A percentile compares a stretch with the other conserved stretches of the same genome.
Conservation (phyloP, 768 basidiomycete species). For the Tylopilus cervinicoccineus region DNA sequence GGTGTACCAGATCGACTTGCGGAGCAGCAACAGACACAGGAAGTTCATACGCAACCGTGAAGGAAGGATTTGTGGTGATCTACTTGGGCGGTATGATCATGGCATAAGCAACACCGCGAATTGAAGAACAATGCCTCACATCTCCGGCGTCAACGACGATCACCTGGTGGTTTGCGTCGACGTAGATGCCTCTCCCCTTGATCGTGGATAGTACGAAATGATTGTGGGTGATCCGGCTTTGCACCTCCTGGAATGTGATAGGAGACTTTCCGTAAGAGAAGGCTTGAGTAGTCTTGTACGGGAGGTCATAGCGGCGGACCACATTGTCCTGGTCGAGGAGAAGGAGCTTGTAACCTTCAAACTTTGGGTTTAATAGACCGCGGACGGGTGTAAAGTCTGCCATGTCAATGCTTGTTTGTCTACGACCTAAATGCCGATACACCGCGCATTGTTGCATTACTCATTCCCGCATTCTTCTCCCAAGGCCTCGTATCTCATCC, state of each 20-base stretch:
- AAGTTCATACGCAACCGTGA: constrained; percentile 56
- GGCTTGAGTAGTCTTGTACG: constrained; percentile 42
- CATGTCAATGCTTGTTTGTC: too few species aligned
- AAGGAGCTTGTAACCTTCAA: constrained; percentile 80
- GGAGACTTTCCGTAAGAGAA: constrained; percentile 57
- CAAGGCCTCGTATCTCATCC: background rate
- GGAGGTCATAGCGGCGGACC: constrained; percentile 46
- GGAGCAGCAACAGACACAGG: constrained; percentile 48
- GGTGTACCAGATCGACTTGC: constrained; percentile 39
- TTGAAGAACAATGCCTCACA: constrained; percentile 40
- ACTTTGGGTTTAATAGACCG: constrained; percentile 70
- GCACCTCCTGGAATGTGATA: constrained; percentile 76
- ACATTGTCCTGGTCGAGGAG: constrained; percentile 58
- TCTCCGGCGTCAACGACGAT: constrained; percentile 52
- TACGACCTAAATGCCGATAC: background rate
- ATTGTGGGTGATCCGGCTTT: constrained; percentile 81
- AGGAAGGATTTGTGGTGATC: constrained; percentile 48
- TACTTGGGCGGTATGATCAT: constrained; percentile 35
- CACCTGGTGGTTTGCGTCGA: constrained; percentile 62
- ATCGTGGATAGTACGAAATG: constrained; percentile 56
- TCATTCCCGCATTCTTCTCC: too few species aligned
- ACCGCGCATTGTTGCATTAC: background rate
- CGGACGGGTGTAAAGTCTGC: constrained; percentile 44
- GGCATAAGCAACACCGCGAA: constrained; percentile 2
- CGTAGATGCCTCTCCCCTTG: constrained; percentile 52